Base-by-base conservation (phyloP, 2,329 filamentous ascomycete species). In the Davidsoniella neocaledoniae region DNA sequence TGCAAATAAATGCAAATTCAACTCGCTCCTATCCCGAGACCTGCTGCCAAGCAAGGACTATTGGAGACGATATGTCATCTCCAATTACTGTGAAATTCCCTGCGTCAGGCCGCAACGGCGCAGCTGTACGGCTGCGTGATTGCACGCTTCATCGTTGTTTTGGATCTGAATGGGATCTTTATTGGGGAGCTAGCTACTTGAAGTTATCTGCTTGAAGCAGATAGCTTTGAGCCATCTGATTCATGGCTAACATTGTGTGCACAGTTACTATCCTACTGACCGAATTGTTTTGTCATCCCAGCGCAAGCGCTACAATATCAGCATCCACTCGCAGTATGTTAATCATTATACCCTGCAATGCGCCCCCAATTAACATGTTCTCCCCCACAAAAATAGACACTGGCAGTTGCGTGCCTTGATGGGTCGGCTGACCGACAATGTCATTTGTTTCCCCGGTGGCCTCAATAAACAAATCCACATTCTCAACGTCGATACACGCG, bases 401-500 rank as follows among this genome's bases (percentile, higher is more conserved):
- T 88, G 83, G 79, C 85, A 91, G 66, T 72, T 98, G 43, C 85
- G 90, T 50, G 90, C 93, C 57, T 80, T 94, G 57, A 83, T 96
- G 61, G 90, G 85, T 63, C 82, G 81, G 23, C 80, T 86, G 56
- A 77, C 84, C 59, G 72, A 78, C 41, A 77, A 88, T 63, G 68
- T 81, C 57, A 73, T 96, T 56, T 95, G 93, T 69, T 94, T 93
- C 59, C 87, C 88, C 36, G 79, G 79, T 56, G 82, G 83, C 51
- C 68, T 72, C 58, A 76, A 81, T 56, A 67, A 69, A 45, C 68
- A 74, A 53, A 66, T 86, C 47, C 81, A 82, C 58, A 79, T 75
- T 56, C 77, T 71, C 62, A 83, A 79, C 70, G 80, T 77, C 67
- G 84, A 82, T 66, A 81, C 75, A 54, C 77, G 85, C 62, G 51